These are phyloP conservation scores for Skeletonema potamos DNA, from an alignment of 108 stramenopile species.

Conservation along the genomic window DNA sequence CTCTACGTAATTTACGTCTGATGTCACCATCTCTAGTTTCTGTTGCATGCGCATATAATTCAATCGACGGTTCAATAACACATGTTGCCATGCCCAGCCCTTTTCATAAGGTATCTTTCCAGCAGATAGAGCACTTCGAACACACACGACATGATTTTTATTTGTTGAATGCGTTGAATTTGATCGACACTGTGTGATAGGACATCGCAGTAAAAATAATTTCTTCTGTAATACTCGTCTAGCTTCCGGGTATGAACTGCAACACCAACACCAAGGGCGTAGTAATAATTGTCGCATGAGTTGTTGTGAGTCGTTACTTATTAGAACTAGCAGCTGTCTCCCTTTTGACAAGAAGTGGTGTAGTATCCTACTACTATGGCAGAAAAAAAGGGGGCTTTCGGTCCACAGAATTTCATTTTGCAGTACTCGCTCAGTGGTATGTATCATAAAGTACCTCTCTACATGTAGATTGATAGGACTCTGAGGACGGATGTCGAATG, in stretches of 20 bases:
- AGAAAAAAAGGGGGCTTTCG: no score
- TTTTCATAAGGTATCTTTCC: conserved; percentile 48
- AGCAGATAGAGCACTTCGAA: conserved; percentile 15
- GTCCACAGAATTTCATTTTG: no score
- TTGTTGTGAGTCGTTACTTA: no score
- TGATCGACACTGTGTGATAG: background rate
- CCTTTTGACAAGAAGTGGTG: no score
- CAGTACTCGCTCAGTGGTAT: no score
- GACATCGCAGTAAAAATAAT: background rate
- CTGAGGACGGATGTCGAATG: no score
- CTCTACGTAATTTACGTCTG: background rate
- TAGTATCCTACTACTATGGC: no score
- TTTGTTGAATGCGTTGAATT: background rate
- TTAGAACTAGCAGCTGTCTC: no score
- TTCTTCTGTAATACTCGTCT: background rate
- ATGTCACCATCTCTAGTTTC: background rate
- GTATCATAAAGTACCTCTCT: no score
- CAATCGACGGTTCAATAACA: conserved; percentile 57
- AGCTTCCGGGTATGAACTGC: background rate
- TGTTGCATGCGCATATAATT: conserved; percentile 9
- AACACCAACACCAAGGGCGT: background rate
- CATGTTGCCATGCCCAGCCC: conserved; percentile 81
- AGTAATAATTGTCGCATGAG: background rate
- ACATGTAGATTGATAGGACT: no score
- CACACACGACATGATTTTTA: conserved; percentile 11